Evolutionary conservation across 352 stramenopile species (phyloP).

Genomic region (Phytophthora sp.): DNA sequence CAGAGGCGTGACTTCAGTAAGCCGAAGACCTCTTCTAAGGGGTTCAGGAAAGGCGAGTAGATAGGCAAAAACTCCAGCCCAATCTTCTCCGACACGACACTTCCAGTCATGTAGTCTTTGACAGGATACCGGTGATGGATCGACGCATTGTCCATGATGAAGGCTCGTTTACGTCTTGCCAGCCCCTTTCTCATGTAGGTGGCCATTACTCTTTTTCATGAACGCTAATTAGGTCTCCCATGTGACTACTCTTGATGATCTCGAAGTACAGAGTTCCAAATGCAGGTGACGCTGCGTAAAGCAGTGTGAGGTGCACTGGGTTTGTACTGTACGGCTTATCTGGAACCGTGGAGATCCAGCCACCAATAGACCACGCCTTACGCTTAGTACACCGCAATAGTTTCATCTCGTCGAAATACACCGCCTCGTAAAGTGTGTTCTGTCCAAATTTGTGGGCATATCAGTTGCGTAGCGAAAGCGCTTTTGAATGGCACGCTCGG

Average conservation of each 20-base stretch:
- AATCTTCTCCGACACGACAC: not conserved
- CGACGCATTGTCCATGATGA: not conserved
- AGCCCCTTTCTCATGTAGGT: not conserved
- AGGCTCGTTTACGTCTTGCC: not conserved
- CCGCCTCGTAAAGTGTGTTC: not conserved
- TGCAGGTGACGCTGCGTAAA: too few species aligned
- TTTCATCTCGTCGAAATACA: not conserved
- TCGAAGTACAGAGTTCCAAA: too few species aligned
- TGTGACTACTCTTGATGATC: not conserved
- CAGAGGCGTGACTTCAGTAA: not conserved
- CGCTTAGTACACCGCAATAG: not conserved
- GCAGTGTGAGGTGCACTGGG: not conserved
- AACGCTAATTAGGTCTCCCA: not conserved
- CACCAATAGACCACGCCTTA: not conserved
- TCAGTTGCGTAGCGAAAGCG: not conserved
- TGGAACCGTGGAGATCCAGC: not conserved
- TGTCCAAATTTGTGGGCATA: not conserved
- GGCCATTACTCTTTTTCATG: conserved; percentile 3
- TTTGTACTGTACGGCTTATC: not conserved
- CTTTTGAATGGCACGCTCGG: not conserved
- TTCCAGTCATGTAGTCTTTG: not conserved
- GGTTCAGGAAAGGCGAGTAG: too few species aligned
- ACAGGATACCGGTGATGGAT: not conserved
- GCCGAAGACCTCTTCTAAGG: not conserved
- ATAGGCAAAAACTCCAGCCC: conserved; percentile 1